Base-by-base conservation (phyloP, 169 alveolate species). In the Eimeria necatrix region DNA sequence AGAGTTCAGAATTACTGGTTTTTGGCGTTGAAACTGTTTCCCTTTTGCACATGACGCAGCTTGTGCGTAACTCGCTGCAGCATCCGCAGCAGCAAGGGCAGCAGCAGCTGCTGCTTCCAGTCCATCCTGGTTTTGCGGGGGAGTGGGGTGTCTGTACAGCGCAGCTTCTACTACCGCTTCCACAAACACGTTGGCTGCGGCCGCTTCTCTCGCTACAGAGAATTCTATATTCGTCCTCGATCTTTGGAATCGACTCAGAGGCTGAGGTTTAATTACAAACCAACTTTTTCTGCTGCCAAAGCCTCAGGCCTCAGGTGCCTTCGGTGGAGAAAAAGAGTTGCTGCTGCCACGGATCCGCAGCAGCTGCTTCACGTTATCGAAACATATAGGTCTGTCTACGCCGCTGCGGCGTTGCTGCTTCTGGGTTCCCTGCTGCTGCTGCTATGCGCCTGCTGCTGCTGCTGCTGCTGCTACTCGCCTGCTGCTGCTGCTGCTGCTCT, bases 141-240 rank as follows among this genome's bases (percentile, higher is more conserved):
- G 68, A 12, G 0, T 56, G 68, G 12, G 41, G 80, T 49, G 7
- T 49, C 22, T 8, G 22, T 59, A 22, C 95, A 90, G 95, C 88
- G 95, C 8, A 18, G 26, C 61, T 90, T 74, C 51, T 90, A 90
- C 95, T 97, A 97, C 92, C 96, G 98, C n/a, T 97, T 97, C 86
- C 98, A 97, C 95, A 97, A 97, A 71, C 73, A 97, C 24, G 93
- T 97, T 46, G 98, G 98, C 6, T 96, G 96, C 78, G 98, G 98
- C 5, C 93, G 96, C 80, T 97, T 98, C 98, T 94, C 80, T 32
- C 71, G 97, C 51, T 97, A 97, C 94, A 59, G 96, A n/a, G 98
- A 97, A 80, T 94, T 98, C 80, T 97, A 96, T 81, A 88, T 87
- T 49, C 71, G 91, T 52, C 98, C 98, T 3, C 96, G 97, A 8